These are phyloP conservation scores for Steccherinum ochraceum DNA, from an alignment of 768 basidiomycete genomes.

Conservation along the genomic window DNA sequence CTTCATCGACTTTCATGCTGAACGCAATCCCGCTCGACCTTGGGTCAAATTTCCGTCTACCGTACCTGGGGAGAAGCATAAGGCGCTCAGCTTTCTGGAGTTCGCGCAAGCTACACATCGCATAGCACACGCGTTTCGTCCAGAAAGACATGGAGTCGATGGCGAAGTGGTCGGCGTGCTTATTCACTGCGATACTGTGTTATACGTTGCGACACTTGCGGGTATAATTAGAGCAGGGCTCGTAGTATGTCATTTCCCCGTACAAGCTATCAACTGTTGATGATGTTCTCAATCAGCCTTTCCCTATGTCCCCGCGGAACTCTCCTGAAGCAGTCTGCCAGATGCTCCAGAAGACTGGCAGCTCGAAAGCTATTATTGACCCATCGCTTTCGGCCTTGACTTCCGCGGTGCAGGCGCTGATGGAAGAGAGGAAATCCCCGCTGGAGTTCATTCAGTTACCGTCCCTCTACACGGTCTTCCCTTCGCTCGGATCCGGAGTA, in stretches of 20 bases:
- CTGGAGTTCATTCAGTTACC: too few species aligned
- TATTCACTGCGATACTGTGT: neutral
- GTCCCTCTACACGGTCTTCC: constrained; percentile 13
- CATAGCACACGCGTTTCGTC: constrained; percentile 4
- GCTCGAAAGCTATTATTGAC: too few species aligned
- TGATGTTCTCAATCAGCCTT: too few species aligned
- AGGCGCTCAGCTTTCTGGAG: constrained; percentile 1
- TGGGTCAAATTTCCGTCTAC: constrained; percentile 1
- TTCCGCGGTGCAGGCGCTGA: too few species aligned
- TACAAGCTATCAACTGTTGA: too few species aligned
- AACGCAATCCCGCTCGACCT: constrained; percentile 3
- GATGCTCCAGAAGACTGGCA: constrained; percentile 31
- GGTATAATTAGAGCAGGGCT: constrained; percentile 5
- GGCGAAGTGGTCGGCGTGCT: constrained; percentile 3
- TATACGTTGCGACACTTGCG: neutral
- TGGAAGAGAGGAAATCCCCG: too few species aligned
- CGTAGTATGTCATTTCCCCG: too few species aligned
- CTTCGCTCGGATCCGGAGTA: too few species aligned
- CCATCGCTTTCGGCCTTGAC: too few species aligned
- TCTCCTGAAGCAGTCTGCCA: constrained; percentile 27
- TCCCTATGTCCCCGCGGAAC: constrained; percentile 32
- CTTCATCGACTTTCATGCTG: constrained; percentile 7
- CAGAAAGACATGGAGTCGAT: neutral
- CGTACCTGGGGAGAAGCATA: neutral
- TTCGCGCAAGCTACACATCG: constrained; percentile 2